These are phyloP conservation scores for Mangifera indica DNA, from an alignment of 345 rosid species.

Conservation along the genomic window DNA sequence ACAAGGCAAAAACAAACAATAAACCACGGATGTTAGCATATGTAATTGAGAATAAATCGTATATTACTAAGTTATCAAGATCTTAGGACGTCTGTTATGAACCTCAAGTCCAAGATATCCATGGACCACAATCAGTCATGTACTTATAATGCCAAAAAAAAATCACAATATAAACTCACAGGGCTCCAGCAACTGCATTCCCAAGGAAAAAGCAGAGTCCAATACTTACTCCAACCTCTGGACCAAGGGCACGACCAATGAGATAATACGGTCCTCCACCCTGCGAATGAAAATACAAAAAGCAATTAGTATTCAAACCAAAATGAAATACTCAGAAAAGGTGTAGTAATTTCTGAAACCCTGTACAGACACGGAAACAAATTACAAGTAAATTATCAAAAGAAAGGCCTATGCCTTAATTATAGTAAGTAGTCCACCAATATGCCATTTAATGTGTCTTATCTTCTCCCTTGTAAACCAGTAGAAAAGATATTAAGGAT, in stretches of 20 bases:
- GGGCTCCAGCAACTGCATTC: conserved; percentile 98
- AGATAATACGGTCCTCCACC: conserved; percentile 99
- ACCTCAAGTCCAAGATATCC: conserved; percentile 2
- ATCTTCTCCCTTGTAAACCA: not conserved
- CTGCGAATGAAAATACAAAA: conserved; percentile 33
- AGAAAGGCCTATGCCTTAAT: not conserved
- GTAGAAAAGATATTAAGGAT: not conserved
- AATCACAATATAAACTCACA: conserved; percentile 57
- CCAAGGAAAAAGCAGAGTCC: conserved; percentile 99
- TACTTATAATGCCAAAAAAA: conserved; percentile 1
- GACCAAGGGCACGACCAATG: conserved; percentile 99
- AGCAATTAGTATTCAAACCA: conserved; percentile 15
- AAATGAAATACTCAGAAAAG: conserved; percentile 7
- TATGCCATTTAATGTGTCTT: no score
- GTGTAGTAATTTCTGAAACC: not conserved
- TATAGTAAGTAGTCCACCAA: not conserved
- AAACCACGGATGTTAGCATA: not conserved
- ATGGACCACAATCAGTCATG: conserved; percentile 10
- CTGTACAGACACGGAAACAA: not conserved
- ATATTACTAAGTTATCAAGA: conserved; percentile 9
- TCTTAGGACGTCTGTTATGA: not conserved
- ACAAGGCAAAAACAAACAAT: conserved; percentile 19
- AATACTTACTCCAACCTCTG: conserved; percentile 99
- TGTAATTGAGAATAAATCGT: not conserved
- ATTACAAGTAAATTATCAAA: not conserved